phyloP scores from a whole-genome alignment of 1,284 basidiomycete species.

The Apiotrichum akiyoshidainum region DNA sequence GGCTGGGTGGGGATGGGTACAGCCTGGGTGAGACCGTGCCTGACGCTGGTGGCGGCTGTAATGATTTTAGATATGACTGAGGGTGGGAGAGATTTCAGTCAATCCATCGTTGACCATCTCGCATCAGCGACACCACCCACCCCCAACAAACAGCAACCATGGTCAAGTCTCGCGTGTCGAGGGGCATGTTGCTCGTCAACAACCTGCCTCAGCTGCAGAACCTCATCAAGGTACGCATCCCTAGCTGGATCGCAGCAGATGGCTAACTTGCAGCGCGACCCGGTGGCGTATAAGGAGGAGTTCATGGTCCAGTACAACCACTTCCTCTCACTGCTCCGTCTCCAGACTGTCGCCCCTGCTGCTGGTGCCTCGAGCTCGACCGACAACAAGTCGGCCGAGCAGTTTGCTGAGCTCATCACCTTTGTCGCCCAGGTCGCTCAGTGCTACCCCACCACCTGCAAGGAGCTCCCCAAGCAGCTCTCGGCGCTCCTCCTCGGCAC shows the following conservation, averaged over 20 bases:
- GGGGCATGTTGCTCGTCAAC: slow-evolving; percentile 53
- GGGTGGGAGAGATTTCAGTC: no score
- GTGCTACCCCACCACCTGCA: slow-evolving; percentile 84
- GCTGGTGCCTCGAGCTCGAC: slow-evolving; percentile 27
- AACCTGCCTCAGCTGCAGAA: slow-evolving; percentile 78
- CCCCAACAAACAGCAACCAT: slow-evolving; percentile 17
- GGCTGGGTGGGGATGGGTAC: no score
- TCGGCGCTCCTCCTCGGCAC: slow-evolving; percentile 64
- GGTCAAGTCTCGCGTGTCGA: slow-evolving; percentile 41
- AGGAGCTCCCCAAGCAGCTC: slow-evolving; percentile 74
- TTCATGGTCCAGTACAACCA: slow-evolving; percentile 99
- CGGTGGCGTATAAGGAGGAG: slow-evolving; percentile 86
- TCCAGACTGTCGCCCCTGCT: slow-evolving; percentile 52
- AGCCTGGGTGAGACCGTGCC: no score
- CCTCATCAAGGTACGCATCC: slow-evolving; percentile 67
- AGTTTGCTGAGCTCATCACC: slow-evolving; percentile 78
- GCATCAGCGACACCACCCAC: background rate
- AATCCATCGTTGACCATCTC: background rate
- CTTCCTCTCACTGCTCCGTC: slow-evolving; percentile 80
- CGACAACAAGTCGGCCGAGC: slow-evolving; percentile 64
- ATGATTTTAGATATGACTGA: no score
- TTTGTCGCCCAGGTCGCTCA: slow-evolving; percentile 73
- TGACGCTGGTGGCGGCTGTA: no score
- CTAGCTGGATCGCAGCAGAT: background rate
- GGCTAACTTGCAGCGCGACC: slow-evolving; percentile 65